A percentile compares a stretch with the other conserved stretches of the same genome.
phyloP scores from a whole-genome alignment of 805 yeast genomes.

The Hanseniaspora vineae region DNA sequence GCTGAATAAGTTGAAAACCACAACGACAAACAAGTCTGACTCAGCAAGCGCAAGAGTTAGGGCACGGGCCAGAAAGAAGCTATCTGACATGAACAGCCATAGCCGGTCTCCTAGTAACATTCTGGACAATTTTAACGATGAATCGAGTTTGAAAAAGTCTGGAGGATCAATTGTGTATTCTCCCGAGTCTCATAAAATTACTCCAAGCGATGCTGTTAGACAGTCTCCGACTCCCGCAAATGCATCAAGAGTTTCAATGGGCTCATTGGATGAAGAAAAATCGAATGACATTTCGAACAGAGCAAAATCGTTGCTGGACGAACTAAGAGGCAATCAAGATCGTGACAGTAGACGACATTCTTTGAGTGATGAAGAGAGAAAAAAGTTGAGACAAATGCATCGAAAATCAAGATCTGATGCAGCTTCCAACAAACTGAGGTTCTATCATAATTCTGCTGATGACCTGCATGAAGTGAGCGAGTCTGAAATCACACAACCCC shows the following conservation, averaged over 20 bases:
- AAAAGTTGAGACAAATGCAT: conserved; percentile 17
- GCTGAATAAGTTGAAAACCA: conserved; percentile 74
- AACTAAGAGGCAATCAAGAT: conserved; percentile 33
- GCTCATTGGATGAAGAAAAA: conserved; percentile 15
- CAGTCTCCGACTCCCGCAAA: conserved; percentile 4
- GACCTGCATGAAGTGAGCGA: background rate
- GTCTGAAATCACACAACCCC: background rate
- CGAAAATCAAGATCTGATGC: conserved; percentile 8
- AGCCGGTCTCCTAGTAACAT: conserved; percentile 6
- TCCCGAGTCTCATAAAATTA: conserved; percentile 10
- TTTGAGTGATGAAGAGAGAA: conserved; percentile 16
- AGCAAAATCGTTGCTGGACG: conserved; percentile 52
- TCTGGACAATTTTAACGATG: conserved; percentile 8
- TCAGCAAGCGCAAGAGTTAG: conserved; percentile 70
- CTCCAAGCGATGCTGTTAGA: background rate
- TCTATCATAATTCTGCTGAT: conserved; percentile 1
- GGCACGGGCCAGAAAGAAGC: conserved; percentile 58
- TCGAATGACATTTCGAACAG: conserved; percentile 26
- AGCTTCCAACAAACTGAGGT: conserved; percentile 2
- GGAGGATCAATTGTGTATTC: conserved; percentile 19
- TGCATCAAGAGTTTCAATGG: background rate
- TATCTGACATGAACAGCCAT: conserved; percentile 11
- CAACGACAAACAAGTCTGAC: conserved; percentile 68
- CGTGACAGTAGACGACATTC: conserved; percentile 14
- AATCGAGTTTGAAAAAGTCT: conserved; percentile 11